Base-by-base conservation (phyloP, 2,329 filamentous ascomycete species). In the Fusarium sp. region DNA sequence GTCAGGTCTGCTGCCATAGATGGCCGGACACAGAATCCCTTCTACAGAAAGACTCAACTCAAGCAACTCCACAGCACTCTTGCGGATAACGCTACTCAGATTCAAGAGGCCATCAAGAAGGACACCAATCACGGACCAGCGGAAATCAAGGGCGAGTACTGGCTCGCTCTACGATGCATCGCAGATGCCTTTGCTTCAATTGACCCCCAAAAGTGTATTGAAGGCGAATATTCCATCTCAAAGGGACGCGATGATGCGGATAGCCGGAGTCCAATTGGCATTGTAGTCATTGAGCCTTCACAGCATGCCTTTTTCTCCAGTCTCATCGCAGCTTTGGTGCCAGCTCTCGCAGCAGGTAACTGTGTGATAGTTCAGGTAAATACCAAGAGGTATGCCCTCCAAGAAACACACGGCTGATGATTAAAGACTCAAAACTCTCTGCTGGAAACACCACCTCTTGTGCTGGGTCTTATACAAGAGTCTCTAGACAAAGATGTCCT, bases 111-210 rank as follows among this genome's bases (percentile, higher is more conserved):
- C 6, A 77, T 76, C 35, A 20, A 64, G 11, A 74, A 70, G 5
- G 75, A 76, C 51, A 72, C 75, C 1, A 69, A 31, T 7, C 46
- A 73, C 11, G 67, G 64, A 2, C 27, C 64, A 31, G 71, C 67
- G 4, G 75, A 76, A 40, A 62, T 77, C 2, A 73, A 77, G 10
- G 66, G 68, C 17, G 75, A 77, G 51, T 77, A 74, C 33, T 77
- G 67, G 63, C 74, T 77, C 33, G 71, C 74, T 5, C 4, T 77
- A 3, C 70, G 77, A 5, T 62, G 56, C 5, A 71, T 77, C 8
- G 60, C 64, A 1, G 64, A 74, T 10, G 72, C 72, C 0, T 74
- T 72, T 20, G 58, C 38, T 0, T 35, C 70, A 2, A 67, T 77
- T 12, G 53, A 75, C 24, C 73, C 75, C 1, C 36, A 64, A 0